Conservation (phyloP, 2,329 filamentous ascomycete genomes). For the Cercospora beticola region DNA sequence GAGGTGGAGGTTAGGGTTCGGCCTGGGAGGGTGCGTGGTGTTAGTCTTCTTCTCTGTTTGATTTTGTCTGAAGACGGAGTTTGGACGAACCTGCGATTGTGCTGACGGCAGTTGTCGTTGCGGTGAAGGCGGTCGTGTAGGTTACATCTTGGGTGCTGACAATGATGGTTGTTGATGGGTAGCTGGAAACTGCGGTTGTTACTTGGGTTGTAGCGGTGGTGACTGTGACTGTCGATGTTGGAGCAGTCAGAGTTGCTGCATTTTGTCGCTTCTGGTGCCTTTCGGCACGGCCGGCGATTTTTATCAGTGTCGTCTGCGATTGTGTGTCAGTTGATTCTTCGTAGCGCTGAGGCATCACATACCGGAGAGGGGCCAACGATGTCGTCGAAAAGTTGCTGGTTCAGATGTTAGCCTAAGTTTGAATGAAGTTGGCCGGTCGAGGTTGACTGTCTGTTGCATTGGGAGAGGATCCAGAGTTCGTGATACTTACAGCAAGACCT, state of each 20-base stretch:
- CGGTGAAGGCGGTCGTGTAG: background rate
- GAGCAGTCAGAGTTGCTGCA: background rate
- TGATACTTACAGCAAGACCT: background rate
- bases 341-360: background rate
- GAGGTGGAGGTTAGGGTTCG: slow-evolving; percentile 7
- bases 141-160: background rate
- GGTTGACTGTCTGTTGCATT: background rate
- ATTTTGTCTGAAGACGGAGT: background rate
- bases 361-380: background rate
- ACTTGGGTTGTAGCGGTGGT: slow-evolving; percentile 2
- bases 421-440: background rate
- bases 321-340: background rate
- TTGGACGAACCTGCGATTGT: background rate
- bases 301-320: background rate
- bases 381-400: background rate
- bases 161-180: slow-evolving; percentile 1
- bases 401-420: background rate
- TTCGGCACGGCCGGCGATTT: background rate
- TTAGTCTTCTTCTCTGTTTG: background rate
- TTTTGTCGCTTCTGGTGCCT: background rate
- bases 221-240: slow-evolving; percentile 2
- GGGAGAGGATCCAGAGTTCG: background rate
- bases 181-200: background rate
- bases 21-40: background rate
- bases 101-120: background rate